Evolutionary conservation across 1,139 yeast species (phyloP).

Genomic region (Blastobotrys capitulatus): DNA sequence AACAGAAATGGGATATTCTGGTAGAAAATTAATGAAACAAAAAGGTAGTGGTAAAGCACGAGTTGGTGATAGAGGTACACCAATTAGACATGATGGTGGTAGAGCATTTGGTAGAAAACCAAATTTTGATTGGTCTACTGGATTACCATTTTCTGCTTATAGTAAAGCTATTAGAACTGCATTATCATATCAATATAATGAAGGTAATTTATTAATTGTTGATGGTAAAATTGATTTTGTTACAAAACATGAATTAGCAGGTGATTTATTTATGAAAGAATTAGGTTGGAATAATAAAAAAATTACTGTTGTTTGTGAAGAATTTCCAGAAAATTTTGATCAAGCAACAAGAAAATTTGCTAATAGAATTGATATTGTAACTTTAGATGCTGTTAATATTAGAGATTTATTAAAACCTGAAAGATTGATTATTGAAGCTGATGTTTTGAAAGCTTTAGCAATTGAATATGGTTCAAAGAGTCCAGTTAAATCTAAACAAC

Average conservation of each 20-base stretch:
- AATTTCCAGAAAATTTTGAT: slow-evolving; percentile 47
- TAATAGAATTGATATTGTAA: slow-evolving; percentile 57
- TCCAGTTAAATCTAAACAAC: slow-evolving; percentile 6
- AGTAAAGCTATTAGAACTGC: slow-evolving; percentile 75
- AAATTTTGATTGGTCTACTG: slow-evolving; percentile 86
- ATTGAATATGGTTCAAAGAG: slow-evolving; percentile 17
- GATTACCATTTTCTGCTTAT: slow-evolving; percentile 71
- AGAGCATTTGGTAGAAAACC: slow-evolving; percentile 76
- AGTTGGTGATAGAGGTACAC: slow-evolving; percentile 93
- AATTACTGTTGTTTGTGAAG: slow-evolving; percentile 61
- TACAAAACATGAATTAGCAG: slow-evolving; percentile 45
- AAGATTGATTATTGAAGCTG: slow-evolving; percentile 66
- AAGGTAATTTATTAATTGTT: slow-evolving; percentile 64
- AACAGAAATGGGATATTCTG: slow-evolving; percentile 79
- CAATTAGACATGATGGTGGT: slow-evolving; percentile 85
- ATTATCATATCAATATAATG: slow-evolving; percentile 69
- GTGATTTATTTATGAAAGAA: slow-evolving; percentile 51
- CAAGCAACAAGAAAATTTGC: slow-evolving; percentile 38
- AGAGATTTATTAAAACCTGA: slow-evolving; percentile 80
- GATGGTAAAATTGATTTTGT: slow-evolving; percentile 56
- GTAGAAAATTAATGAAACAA: slow-evolving; percentile 78
- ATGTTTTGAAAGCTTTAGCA: slow-evolving; percentile 54
- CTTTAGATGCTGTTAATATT: slow-evolving; percentile 76
- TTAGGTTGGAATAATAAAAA: slow-evolving; percentile 53
- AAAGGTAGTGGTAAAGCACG: slow-evolving; percentile 96